Conservation (phyloP, 148 eudicot species). For the Pouteria glomerata region DNA sequence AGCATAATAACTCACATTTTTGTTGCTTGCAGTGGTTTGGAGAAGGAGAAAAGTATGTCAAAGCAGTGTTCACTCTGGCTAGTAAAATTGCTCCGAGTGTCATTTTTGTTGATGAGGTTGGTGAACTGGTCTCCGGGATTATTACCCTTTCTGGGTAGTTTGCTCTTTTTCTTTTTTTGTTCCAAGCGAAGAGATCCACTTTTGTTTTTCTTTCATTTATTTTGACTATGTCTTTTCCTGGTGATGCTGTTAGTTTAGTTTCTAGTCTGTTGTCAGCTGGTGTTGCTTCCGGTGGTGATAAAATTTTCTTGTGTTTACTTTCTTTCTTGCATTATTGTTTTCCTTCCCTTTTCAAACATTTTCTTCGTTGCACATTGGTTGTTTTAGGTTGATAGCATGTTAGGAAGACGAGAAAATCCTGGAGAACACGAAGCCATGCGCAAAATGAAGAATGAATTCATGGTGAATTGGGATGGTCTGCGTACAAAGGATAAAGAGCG, state of each 20-base stretch:
- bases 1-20: slow-evolving; percentile 6
- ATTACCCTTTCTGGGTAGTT: not conserved
- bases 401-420: slow-evolving; percentile 95
- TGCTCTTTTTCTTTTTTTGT: not conserved
- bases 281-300: not conserved
- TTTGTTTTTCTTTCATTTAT: not conserved
- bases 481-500: slow-evolving; percentile 96
- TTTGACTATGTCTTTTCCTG: not conserved
- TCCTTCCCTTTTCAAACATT: not conserved
- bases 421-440: slow-evolving; percentile 99
- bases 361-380: not conserved
- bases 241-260: not conserved
- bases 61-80: slow-evolving; percentile 90
- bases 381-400: slow-evolving; percentile 88
- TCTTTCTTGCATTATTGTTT: not conserved
- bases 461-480: slow-evolving; percentile 97
- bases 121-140: slow-evolving; percentile 12
- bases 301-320: not conserved
- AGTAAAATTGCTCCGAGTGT: slow-evolving; percentile 96
- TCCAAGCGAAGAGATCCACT: not conserved
- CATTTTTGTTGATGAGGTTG: slow-evolving; percentile 93
- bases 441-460: slow-evolving; percentile 96
- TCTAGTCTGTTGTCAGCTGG: not conserved
- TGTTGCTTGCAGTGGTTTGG: slow-evolving; percentile 81
- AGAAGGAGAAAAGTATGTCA: slow-evolving; percentile 95